These are phyloP conservation scores for Zygotorulaspora sp. DNA, from an alignment of 805 yeast genomes.

Conservation along the genomic window DNA sequence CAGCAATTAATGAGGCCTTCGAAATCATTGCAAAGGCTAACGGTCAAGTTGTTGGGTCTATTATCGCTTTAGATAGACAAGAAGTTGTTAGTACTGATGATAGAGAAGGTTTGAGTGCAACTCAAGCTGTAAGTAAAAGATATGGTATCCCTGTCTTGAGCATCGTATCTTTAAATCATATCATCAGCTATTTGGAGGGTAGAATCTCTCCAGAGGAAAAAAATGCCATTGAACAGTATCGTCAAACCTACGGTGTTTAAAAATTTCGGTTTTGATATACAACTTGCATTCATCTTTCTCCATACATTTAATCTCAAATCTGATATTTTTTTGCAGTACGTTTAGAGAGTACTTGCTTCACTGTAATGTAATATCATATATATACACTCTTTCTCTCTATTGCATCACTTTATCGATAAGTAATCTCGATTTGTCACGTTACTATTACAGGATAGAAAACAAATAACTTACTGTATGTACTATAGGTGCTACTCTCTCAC, in stretches of 20 bases:
- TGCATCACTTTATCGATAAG: too few species aligned
- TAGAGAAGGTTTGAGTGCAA: conserved; percentile 55
- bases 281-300: conserved; percentile 1
- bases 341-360: conserved; percentile 2
- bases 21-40: conserved; percentile 63
- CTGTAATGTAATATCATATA: conserved; percentile 10
- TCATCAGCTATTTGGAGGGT: conserved; percentile 56
- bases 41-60: conserved; percentile 76
- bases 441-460: too few species aligned
- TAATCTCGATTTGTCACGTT: too few species aligned
- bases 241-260: conserved; percentile 38
- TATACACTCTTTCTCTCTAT: conserved; percentile 11
- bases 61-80: conserved; percentile 92
- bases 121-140: conserved; percentile 67
- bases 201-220: conserved; percentile 56
- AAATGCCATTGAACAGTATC: conserved; percentile 54
- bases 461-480: too few species aligned
- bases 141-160: conserved; percentile 79
- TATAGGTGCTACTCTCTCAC: conserved; percentile 9
- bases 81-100: conserved; percentile 68
- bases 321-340: neutral
- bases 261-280: neutral
- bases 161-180: conserved; percentile 72
- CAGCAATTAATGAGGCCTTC: conserved; percentile 94
- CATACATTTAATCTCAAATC: neutral